These are phyloP conservation scores for Kluyveromyces marxianus DNA, from an alignment of 1,139 yeast species.

Conservation along the genomic window DNA sequence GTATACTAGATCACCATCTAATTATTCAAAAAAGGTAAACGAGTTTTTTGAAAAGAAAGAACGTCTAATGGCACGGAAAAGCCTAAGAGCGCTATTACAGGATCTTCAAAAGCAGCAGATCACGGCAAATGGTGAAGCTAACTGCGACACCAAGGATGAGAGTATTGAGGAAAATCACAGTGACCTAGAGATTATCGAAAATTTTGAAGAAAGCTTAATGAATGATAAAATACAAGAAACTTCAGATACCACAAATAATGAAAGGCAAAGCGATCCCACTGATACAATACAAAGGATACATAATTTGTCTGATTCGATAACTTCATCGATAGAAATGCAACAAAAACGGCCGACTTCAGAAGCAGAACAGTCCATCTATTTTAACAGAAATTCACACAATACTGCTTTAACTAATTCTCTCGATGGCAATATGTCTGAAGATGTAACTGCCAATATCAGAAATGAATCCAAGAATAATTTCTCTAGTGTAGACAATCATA, in stretches of 20 bases:
- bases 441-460: too few species aligned
- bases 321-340: not conserved
- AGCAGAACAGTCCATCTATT: too few species aligned
- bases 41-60: slow-evolving; percentile 33
- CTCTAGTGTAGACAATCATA: not conserved
- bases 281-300: too few species aligned
- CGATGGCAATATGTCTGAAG: too few species aligned
- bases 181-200: slow-evolving; percentile 27
- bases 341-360: not conserved
- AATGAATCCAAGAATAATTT: too few species aligned
- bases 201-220: not conserved
- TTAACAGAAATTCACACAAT: too few species aligned
- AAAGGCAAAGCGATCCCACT: too few species aligned
- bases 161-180: slow-evolving; percentile 23
- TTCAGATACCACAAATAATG: not conserved
- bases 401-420: too few species aligned
- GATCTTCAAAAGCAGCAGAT: slow-evolving; percentile 37
- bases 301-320: too few species aligned
- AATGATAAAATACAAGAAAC: not conserved
- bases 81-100: slow-evolving; percentile 31
- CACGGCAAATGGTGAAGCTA: slow-evolving; percentile 11
- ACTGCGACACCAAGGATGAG: slow-evolving; percentile 14
- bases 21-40: slow-evolving; percentile 15
- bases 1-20: slow-evolving; percentile 27
- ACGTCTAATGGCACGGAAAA: slow-evolving; percentile 33